Base-by-base conservation (phyloP, 2,329 filamentous ascomycete genomes). In the Neopestalotiopsis sp. region DNA sequence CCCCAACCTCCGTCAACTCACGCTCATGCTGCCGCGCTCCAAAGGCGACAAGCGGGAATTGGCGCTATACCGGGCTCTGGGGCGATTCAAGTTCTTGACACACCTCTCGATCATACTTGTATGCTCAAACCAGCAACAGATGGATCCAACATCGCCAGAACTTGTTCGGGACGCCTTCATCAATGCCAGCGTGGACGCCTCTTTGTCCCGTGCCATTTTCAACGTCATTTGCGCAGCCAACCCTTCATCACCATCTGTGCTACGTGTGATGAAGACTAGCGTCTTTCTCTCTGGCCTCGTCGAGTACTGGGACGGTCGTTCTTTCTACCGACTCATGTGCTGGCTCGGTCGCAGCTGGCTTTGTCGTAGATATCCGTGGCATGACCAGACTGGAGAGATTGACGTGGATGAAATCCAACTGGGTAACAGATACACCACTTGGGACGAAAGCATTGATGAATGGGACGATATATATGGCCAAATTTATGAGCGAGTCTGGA, bases 301-400 rank as follows among this genome's bases (percentile, higher is more conserved):
- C 1, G 2, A 59, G 20, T 30, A 4, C 30, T n/a, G 20, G 24
- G 12, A 24, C 6, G 57, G 30, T 20, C 13, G 12, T 24, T 20
- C n/a, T 3, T 30, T 59, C 30, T 32, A 14, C 57, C 10, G 10
- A 20, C 10, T 59, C 5, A 10, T 59, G 30, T 24, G 20, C 7
- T 59, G 57, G 57, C 13, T n/a, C 6, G 57, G 57, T 28, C 57
- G 57, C 14, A 59, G 57, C 30, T 59, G 57, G 57, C 57, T 59
- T 28, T 59, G 57, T 12, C 57, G 32, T 6, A 59, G 57, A 59
- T 20, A 28, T 24, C 24, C 57, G 20, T 20, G 24, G 20, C 13
- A 30, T 20, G 57, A 59, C 28, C n/a, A 28, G 12, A 13, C 4
- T 32, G n/a, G 24, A 4, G 57, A 17, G 24, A 59, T 32, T 4